Conservation (phyloP, 805 yeast species). For the Kluyveromyces lactis region DNA sequence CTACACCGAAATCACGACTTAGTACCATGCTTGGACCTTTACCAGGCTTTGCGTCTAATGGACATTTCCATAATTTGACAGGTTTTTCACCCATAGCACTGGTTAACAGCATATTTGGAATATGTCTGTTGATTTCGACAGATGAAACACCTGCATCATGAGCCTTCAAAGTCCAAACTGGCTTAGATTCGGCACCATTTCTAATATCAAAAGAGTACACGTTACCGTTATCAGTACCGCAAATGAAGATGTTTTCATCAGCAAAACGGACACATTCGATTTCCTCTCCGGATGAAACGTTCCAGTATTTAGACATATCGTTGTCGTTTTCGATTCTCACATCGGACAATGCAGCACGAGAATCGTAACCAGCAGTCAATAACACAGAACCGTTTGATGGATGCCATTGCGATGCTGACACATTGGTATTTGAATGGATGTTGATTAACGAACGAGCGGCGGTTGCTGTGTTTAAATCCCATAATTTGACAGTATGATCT, state of each 20-base stretch:
- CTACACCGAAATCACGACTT: slow-evolving; percentile 88
- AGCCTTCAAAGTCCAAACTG: slow-evolving; percentile 94
- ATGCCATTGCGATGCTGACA: slow-evolving; percentile 86
- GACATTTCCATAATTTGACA: slow-evolving; percentile 82
- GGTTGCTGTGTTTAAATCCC: slow-evolving; percentile 74
- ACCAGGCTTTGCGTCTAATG: slow-evolving; percentile 27
- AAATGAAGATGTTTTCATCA: slow-evolving; percentile 52
- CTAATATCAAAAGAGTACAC: slow-evolving; percentile 86
- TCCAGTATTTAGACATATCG: slow-evolving; percentile 55
- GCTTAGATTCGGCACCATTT: slow-evolving; percentile 42
- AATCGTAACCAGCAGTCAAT: slow-evolving; percentile 90
- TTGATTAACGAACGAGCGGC: slow-evolving; percentile 67
- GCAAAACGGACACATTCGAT: slow-evolving; percentile 76
- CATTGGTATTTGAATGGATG: slow-evolving; percentile 72
- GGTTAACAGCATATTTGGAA: slow-evolving; percentile 72
- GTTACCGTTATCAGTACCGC: slow-evolving; percentile 88
- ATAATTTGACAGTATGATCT: slow-evolving; percentile 85
- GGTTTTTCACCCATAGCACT: slow-evolving; percentile 87
- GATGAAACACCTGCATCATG: slow-evolving; percentile 92
- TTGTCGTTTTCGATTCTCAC: slow-evolving; percentile 63
- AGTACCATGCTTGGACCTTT: slow-evolving; percentile 76
- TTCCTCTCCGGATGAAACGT: slow-evolving; percentile 63
- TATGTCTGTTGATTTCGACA: slow-evolving; percentile 55
- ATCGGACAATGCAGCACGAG: slow-evolving; percentile 73
- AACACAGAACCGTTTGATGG: slow-evolving; percentile 55